Percentiles rank a stretch among this genome's conserved stretches.
Conservation (phyloP, 2,329 filamentous ascomycete species). For the Cladophialophora yegresii region DNA sequence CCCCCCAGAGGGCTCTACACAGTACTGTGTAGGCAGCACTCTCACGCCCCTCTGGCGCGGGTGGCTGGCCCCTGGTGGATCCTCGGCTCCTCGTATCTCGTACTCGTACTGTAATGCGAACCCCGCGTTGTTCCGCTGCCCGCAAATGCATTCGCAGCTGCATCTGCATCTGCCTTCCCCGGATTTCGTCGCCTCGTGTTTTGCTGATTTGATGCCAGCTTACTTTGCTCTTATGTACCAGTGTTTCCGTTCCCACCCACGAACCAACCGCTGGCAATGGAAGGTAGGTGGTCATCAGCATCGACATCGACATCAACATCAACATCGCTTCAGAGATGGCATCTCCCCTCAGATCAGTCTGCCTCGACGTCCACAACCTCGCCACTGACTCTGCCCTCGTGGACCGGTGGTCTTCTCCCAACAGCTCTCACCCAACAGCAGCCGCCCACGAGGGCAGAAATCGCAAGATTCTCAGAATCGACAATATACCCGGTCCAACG, state of each 20-base stretch:
- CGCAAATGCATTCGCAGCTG: background rate
- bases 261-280: background rate
- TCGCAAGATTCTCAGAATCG: background rate
- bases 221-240: background rate
- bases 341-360: background rate
- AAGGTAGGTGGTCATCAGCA: background rate
- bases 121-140: constrained; percentile 6
- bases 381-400: background rate
- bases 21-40: too few species aligned
- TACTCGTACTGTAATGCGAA: background rate
- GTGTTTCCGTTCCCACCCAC: background rate
- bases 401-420: background rate
- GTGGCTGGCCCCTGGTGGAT: background rate
- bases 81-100: background rate
- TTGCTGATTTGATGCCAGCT: background rate
- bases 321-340: background rate
- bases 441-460: too few species aligned
- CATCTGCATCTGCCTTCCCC: background rate
- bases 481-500: background rate
- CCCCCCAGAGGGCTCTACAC: too few species aligned
- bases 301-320: background rate
- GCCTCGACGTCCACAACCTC: background rate
- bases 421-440: background rate
- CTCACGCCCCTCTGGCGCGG: too few species aligned
- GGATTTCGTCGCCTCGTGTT: background rate